Evolutionary conservation across 345 rosid genomes (phyloP), one percentile per base, ranked within the genome.

Genomic region (Camelina hispida): DNA sequence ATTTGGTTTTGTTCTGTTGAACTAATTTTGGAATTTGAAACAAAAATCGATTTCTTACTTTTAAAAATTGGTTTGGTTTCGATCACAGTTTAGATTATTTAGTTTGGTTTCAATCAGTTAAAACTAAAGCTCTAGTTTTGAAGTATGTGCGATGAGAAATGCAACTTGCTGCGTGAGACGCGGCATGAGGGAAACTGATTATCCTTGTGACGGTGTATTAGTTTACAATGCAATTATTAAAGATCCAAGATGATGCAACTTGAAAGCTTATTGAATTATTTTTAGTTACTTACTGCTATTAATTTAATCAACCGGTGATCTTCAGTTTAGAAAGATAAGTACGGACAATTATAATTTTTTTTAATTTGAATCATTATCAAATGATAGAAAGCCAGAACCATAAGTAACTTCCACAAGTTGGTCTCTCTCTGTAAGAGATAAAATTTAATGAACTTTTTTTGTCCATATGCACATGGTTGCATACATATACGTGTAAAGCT

Each of bases 111-210:
- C 9, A 16, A 44, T 18, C 51, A 1, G 47, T 54, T 28, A 7
- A 34, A 4, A 28, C 4, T 28, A 25, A 56, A 55, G 43, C 17
- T 20, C 18, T 44, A 60, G 17, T 60, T n/a, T 20, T 56, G 17
- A 54, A 20, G 42, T 46, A 56, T 66, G 4, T 46, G 32, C 17
- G 68, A 68, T 28, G 28, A 67, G n/a, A 50, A 74, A 30, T 42
- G 56, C 79, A 76, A 76, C 57, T 76, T 76, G 75, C 20, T 61
- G 79, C 66, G 51, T 54, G 58, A 76, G 80, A 76, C 69, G 54
- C 79, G 79, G 70, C 79, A 59, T 30, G 62, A 75, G 73, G 73
- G 47, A 67, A 67, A 75, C 59, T 66, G 66, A 66, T 56, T 46
- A 23, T 35, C 25, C 16, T 55, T 34, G 54, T 73, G 71, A 20